These are phyloP conservation scores for Protomyces gravidus DNA, from an alignment of 1,139 yeast species.

Conservation along the genomic window DNA sequence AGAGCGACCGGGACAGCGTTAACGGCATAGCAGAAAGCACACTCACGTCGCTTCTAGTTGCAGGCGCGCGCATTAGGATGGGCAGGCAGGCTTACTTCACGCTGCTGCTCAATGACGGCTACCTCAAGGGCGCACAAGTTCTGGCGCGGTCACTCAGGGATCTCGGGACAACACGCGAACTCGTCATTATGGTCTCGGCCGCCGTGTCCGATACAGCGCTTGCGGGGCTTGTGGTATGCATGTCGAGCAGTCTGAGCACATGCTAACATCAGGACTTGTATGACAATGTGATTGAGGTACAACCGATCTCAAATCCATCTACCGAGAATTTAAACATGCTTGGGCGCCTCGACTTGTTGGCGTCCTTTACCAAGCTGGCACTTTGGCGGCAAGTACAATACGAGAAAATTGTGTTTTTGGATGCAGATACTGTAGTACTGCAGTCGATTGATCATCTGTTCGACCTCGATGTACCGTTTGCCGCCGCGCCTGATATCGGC, in stretches of 20 bases:
- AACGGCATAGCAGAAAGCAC: no score
- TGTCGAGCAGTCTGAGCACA: background rate
- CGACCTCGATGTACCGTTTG: conserved; percentile 38
- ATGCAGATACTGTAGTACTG: conserved; percentile 73
- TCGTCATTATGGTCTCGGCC: conserved; percentile 31
- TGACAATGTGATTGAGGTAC: conserved; percentile 33
- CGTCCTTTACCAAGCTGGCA: conserved; percentile 67
- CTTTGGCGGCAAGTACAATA: conserved; percentile 64
- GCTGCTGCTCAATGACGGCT: conserved; percentile 34
- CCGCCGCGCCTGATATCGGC: conserved; percentile 87
- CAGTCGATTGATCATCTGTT: conserved; percentile 47
- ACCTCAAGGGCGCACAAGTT: conserved; percentile 34
- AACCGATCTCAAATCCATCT: conserved; percentile 34
- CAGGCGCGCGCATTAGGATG: no score
- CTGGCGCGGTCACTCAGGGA: conserved; percentile 34
- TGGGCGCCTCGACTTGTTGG: conserved; percentile 68
- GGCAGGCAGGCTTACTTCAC: conserved; percentile 31
- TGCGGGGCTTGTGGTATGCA: conserved; percentile 29
- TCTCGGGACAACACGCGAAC: conserved; percentile 26
- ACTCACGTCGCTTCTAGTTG: no score
- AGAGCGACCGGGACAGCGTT: no score
- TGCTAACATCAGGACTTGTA: conserved; percentile 27
- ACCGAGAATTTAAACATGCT: conserved; percentile 47
- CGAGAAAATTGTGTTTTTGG: conserved; percentile 66
- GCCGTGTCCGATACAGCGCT: conserved; percentile 31